Evolutionary conservation across 208 protist species (phyloP), one percentile per base, ranked within the genome.

Genomic region (Crithidia mellificae): DNA sequence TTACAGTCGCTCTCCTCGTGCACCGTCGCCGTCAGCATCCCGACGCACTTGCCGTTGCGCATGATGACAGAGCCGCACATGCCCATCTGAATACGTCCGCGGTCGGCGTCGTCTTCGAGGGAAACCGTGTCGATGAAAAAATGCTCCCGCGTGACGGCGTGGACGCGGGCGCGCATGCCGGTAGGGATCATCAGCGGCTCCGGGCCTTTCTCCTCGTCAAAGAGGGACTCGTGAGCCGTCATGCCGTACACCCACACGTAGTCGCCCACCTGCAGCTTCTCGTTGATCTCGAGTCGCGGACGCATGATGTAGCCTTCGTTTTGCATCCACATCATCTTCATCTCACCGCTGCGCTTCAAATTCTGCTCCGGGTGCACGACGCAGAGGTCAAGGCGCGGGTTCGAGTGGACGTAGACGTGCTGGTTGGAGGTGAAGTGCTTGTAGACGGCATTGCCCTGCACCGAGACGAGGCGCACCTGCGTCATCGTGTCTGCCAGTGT

Each of bases 241-340:
- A 93, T 94, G 64, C 91, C 91, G 71, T 96, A 96, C 0, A 96
- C 71, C 88, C 91, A 96, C 1, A 96, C 91, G 66, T 94, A 74
- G 54, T 96, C 91, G 39, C 91, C 91, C 0, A 92, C 86, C 49
- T 80, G 34, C 20, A 96, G 63, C 46, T 52, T 57, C 36, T 91
- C 77, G n/a, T 82, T 80, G 7, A 96, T 62, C 74, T 96, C 91
- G 0, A 96, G 72, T 3, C 91, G 81, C 9, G 91, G 91, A 12
- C 88, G 82, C 20, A 87, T 78, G 44, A 94, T 72, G 68, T 91
- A 85, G 29, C 91, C 91, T 56, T 96, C 88, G 74, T 96, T 96
- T 72, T 96, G 91, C 87, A 94, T 90, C 88, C 88, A 94, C 83
- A 96, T 61, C 88, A 96, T 93, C 72, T 94, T 93, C 91, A 96